These are phyloP conservation scores for Adansonia rubrostipa DNA, from an alignment of 441 rosid species.

Conservation along the genomic window DNA sequence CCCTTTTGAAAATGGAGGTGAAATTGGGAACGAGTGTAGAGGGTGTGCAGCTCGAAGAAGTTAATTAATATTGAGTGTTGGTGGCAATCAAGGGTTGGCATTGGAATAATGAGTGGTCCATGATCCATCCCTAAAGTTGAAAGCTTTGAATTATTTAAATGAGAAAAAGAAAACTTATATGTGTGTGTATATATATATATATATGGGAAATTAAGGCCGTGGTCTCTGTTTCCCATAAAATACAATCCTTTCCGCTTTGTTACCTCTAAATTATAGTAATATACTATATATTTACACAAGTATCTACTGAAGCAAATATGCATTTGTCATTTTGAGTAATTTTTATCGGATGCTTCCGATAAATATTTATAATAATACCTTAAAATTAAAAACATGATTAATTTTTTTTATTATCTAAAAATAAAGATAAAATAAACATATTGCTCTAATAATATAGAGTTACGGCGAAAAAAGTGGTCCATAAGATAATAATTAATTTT, in stretches of 20 bases:
- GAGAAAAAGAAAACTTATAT: slow-evolving; percentile 15
- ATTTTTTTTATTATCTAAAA: too few species aligned
- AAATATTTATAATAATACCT: too few species aligned
- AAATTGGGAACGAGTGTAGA: not conserved
- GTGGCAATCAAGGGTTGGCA: slow-evolving; percentile 14
- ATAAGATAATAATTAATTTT: too few species aligned
- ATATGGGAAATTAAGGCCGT: slow-evolving; percentile 37
- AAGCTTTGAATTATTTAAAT: slow-evolving; percentile 27
- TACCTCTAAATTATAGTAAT: too few species aligned
- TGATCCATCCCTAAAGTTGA: slow-evolving; percentile 18
- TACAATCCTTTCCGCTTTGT: slow-evolving; percentile 22
- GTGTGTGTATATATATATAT: slow-evolving; percentile 21
- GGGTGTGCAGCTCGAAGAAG: not conserved
- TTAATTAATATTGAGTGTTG: not conserved
- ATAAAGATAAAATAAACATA: too few species aligned
- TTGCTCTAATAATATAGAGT: too few species aligned
- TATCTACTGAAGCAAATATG: too few species aligned
- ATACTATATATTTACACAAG: too few species aligned
- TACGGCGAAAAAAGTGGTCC: too few species aligned
- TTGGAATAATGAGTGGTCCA: slow-evolving; percentile 37
- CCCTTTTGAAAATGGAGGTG: not conserved
- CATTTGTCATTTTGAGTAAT: too few species aligned
- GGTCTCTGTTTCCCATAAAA: slow-evolving; percentile 49
- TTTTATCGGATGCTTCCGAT: too few species aligned
- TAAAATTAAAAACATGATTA: too few species aligned